Evolutionary conservation across 352 stramenopile genomes (phyloP).

Genomic region (Phytophthora kernoviae): DNA sequence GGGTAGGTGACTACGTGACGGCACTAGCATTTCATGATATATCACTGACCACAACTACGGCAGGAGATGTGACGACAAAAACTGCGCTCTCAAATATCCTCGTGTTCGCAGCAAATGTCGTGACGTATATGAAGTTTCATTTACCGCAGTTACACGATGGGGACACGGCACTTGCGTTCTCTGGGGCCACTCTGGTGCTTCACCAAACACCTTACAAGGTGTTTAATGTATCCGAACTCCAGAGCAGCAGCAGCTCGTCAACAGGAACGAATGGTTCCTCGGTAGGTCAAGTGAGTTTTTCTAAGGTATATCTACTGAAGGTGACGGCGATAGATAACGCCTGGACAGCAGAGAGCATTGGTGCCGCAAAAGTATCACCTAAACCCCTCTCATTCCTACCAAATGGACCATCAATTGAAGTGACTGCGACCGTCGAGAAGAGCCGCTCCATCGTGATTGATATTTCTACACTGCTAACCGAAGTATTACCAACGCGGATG

Average conservation of each 20-base stretch:
- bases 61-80: constrained; percentile 6
- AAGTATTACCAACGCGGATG: constrained; percentile 43
- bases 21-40: constrained; percentile 65
- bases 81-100: constrained; percentile 47
- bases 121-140: constrained; percentile 76
- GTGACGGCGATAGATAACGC: constrained; percentile 56
- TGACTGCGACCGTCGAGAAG: constrained; percentile 50
- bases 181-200: constrained; percentile 39
- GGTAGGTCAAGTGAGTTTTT: constrained; percentile 33
- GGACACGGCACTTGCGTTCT: constrained; percentile 45
- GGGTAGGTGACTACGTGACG: constrained; percentile 57
- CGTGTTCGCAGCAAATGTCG: constrained; percentile 44
- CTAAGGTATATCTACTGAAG: constrained; percentile 47
- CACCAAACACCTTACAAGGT: constrained; percentile 75
- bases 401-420: constrained; percentile 30
- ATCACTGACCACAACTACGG: constrained; percentile 31
- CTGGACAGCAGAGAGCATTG: constrained; percentile 46
- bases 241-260: constrained; percentile 6
- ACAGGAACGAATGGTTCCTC: constrained; percentile 1
- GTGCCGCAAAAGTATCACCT: constrained; percentile 2
- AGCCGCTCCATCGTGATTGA: constrained; percentile 56
- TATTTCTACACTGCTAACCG: constrained; percentile 46
- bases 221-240: constrained; percentile 48
- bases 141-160: constrained; percentile 54
- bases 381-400: constrained; percentile 29